Evolutionary conservation across 805 yeast species (phyloP).

Genomic region (Hanseniaspora thailandica): DNA sequence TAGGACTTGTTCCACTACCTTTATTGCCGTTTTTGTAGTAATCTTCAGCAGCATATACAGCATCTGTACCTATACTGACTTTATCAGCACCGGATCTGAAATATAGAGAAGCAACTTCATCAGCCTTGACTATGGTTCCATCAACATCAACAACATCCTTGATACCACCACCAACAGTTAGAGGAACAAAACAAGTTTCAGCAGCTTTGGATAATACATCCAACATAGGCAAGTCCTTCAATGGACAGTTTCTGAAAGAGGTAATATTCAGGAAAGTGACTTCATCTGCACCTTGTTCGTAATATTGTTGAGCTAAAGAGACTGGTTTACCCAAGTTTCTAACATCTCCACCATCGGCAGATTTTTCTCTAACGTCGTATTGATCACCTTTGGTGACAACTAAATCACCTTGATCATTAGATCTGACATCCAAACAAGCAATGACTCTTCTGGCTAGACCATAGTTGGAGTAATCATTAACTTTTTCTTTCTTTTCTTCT

Average conservation of each 20-base stretch:
- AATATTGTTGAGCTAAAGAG: slow-evolving; percentile 80
- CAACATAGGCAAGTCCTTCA: slow-evolving; percentile 89
- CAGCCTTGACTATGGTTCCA: slow-evolving; percentile 68
- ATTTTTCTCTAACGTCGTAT: slow-evolving; percentile 85
- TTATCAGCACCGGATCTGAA: slow-evolving; percentile 97
- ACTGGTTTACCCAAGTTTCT: slow-evolving; percentile 96
- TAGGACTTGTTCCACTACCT: slow-evolving; percentile 70
- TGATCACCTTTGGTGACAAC: slow-evolving; percentile 99
- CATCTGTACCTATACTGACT: slow-evolving; percentile 95
- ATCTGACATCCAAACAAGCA: slow-evolving; percentile 94
- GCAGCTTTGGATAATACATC: slow-evolving; percentile 76
- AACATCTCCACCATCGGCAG: slow-evolving; percentile 44
- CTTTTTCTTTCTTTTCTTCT: slow-evolving; percentile 18
- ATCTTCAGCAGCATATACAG: slow-evolving; percentile 80
- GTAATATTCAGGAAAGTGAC: slow-evolving; percentile 90
- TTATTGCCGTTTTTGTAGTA: slow-evolving; percentile 48
- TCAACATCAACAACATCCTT: slow-evolving; percentile 80
- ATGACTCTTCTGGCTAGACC: slow-evolving; percentile 85
- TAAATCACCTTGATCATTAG: slow-evolving; percentile 86
- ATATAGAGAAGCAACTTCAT: slow-evolving; percentile 80
- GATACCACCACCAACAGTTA: slow-evolving; percentile 98
- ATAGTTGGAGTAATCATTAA: slow-evolving; percentile 33
- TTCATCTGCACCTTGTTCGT: slow-evolving; percentile 93
- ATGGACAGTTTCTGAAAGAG: slow-evolving; percentile 87
- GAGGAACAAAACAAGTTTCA: slow-evolving; percentile 84